phyloP scores from a whole-genome alignment of 345 rosid species.

The Rhodomyrtus tomentosa region DNA sequence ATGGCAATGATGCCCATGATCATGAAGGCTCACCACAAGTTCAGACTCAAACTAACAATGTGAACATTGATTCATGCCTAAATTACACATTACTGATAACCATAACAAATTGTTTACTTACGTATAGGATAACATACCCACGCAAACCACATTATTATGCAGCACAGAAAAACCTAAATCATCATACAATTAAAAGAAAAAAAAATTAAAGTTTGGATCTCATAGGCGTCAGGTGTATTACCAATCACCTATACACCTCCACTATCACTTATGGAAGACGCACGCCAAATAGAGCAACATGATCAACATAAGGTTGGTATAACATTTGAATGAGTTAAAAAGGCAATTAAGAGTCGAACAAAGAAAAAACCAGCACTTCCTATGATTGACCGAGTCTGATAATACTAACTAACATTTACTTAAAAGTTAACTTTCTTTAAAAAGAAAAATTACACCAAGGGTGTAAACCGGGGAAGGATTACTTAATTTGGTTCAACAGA shows the following conservation, averaged over 20 bases:
- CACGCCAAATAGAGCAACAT: neutral
- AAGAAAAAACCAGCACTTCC: neutral
- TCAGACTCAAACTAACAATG: neutral
- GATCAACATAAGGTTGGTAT: neutral
- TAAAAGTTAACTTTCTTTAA: neutral
- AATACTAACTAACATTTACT: neutral
- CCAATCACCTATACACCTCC: neutral
- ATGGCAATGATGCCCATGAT: neutral
- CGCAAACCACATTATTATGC: neutral
- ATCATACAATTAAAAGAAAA: neutral
- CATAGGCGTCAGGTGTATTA: neutral
- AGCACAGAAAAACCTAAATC: neutral
- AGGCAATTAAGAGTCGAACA: neutral
- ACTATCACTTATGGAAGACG: neutral
- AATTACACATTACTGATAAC: neutral
- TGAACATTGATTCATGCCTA: neutral
- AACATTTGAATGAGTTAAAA: neutral
- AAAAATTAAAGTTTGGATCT: neutral
- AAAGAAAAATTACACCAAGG: neutral
- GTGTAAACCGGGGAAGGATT: neutral
- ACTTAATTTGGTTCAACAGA: neutral
- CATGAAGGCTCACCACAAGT: neutral
- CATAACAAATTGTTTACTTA: neutral
- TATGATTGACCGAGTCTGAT: neutral
- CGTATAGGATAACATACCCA: neutral